Evolutionary conservation across 352 stramenopile genomes (phyloP).

Genomic region (Globisporangium okanoganense): DNA sequence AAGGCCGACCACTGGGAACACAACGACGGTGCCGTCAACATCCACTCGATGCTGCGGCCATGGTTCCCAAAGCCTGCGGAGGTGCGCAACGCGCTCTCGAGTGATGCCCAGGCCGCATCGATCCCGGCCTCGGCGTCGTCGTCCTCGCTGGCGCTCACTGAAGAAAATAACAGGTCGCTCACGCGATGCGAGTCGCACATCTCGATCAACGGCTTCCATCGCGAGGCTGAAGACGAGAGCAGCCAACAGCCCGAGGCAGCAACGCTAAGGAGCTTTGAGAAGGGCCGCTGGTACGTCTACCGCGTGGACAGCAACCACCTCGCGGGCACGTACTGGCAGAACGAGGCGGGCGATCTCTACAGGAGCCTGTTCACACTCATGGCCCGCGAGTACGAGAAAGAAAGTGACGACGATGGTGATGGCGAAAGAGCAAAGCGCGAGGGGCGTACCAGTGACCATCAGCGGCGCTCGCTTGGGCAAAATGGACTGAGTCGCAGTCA

Average conservation of each 20-base stretch:
- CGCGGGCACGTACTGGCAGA: slow-evolving; percentile 65
- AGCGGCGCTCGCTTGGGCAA: neutral
- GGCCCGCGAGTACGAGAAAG: slow-evolving; percentile 50
- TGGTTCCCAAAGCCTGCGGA: slow-evolving; percentile 60
- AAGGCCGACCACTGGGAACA: slow-evolving; percentile 55
- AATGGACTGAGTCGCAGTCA: slow-evolving; percentile 3
- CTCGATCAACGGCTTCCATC: slow-evolving; percentile 63
- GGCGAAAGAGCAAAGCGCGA: too few relatives aligned
- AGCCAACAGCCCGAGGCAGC: slow-evolving; percentile 6
- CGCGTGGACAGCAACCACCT: slow-evolving; percentile 75
- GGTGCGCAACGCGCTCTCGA: slow-evolving; percentile 18
- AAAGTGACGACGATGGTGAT: neutral
- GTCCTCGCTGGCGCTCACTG: slow-evolving; percentile 21
- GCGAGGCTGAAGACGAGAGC: slow-evolving; percentile 19
- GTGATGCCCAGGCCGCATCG: slow-evolving; percentile 24
- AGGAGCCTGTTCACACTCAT: slow-evolving; percentile 70
- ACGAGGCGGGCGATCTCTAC: slow-evolving; percentile 57
- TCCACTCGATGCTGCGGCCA: slow-evolving; percentile 61
- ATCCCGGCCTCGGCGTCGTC: slow-evolving; percentile 34
- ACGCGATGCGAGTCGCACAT: slow-evolving; percentile 62
- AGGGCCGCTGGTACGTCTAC: slow-evolving; percentile 78
- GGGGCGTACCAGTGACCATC: neutral
- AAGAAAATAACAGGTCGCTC: slow-evolving; percentile 12
- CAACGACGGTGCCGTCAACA: slow-evolving; percentile 76
- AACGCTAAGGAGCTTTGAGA: slow-evolving; percentile 32